A percentile compares a stretch with the other conserved stretches of the same genome.
These are phyloP conservation scores for Fusarium tupiense DNA, from an alignment of 2,329 filamentous ascomycete genomes.

Conservation along the genomic window DNA sequence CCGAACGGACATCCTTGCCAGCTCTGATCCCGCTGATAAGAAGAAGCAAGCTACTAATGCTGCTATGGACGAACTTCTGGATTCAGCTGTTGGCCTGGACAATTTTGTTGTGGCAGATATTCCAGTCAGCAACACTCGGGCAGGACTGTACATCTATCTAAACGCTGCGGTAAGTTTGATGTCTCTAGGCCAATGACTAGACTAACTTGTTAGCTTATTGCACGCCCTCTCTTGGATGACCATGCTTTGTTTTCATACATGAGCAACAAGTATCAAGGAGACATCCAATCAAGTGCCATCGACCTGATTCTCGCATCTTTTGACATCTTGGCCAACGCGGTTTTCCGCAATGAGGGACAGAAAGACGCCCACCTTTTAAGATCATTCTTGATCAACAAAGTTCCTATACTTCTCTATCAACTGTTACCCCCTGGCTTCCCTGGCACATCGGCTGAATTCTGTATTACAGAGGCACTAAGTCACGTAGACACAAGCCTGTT, in stretches of 20 bases:
- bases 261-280: slow-evolving; percentile 84
- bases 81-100: slow-evolving; percentile 66
- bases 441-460: slow-evolving; percentile 77
- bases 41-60: slow-evolving; percentile 60
- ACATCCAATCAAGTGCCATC: slow-evolving; percentile 79
- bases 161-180: slow-evolving; percentile 74
- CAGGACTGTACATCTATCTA: slow-evolving; percentile 85
- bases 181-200: too few relatives aligned
- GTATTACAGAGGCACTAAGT: slow-evolving; percentile 76
- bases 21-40: slow-evolving; percentile 64
- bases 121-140: slow-evolving; percentile 77
- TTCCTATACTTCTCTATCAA: slow-evolving; percentile 64
- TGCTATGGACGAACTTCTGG: slow-evolving; percentile 65
- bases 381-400: slow-evolving; percentile 82
- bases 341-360: slow-evolving; percentile 70
- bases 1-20: slow-evolving; percentile 64
- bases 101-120: slow-evolving; percentile 69
- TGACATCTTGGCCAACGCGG: slow-evolving; percentile 86
- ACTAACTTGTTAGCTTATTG: slow-evolving; percentile 70
- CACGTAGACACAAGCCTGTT: slow-evolving; percentile 86
- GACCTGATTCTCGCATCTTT: slow-evolving; percentile 91
- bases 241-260: slow-evolving; percentile 80
- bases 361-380: slow-evolving; percentile 77
- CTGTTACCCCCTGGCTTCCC: slow-evolving; percentile 73
- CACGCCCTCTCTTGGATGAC: slow-evolving; percentile 86